Conservation (phyloP, 1,284 basidiomycete genomes). For the Cystobasidiaceae sp. region DNA sequence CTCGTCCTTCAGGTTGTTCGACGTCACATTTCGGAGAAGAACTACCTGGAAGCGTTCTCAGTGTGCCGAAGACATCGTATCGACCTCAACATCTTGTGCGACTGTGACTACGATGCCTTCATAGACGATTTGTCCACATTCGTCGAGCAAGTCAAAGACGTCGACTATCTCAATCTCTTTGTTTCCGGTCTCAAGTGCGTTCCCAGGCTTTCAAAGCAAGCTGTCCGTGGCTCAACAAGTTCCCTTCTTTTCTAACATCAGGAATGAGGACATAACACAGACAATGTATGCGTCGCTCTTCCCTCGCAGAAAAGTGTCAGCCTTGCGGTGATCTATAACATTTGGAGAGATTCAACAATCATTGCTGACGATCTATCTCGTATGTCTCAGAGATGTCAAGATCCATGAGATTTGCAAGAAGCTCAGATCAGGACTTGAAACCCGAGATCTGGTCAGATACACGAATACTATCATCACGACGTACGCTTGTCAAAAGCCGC, state of each 20-base stretch:
- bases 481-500: slow-evolving; percentile 83
- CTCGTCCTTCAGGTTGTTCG: slow-evolving; percentile 73
- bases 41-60: slow-evolving; percentile 79
- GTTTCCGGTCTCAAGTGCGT: slow-evolving; percentile 74
- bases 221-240: too few relatives aligned
- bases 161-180: slow-evolving; percentile 91
- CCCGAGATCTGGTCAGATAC: slow-evolving; percentile 67
- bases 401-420: slow-evolving; percentile 73
- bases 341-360: not conserved
- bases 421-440: slow-evolving; percentile 67
- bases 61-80: slow-evolving; percentile 89
- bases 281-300: slow-evolving; percentile 45
- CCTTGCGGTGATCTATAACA: not conserved
- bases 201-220: too few relatives aligned
- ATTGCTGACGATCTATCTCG: slow-evolving; percentile 48
- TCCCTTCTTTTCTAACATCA: too few relatives aligned
- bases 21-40: slow-evolving; percentile 9
- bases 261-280: slow-evolving; percentile 47
- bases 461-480: slow-evolving; percentile 88
- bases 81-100: slow-evolving; percentile 80
- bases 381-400: too few relatives aligned
- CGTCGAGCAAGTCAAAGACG: slow-evolving; percentile 77
- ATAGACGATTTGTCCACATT: slow-evolving; percentile 61
- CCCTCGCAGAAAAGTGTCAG: not conserved
- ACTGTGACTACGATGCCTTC: slow-evolving; percentile 69